Base-by-base conservation (phyloP, 371 early-diverging fungal genomes). In the Umbelopsis sp. region DNA sequence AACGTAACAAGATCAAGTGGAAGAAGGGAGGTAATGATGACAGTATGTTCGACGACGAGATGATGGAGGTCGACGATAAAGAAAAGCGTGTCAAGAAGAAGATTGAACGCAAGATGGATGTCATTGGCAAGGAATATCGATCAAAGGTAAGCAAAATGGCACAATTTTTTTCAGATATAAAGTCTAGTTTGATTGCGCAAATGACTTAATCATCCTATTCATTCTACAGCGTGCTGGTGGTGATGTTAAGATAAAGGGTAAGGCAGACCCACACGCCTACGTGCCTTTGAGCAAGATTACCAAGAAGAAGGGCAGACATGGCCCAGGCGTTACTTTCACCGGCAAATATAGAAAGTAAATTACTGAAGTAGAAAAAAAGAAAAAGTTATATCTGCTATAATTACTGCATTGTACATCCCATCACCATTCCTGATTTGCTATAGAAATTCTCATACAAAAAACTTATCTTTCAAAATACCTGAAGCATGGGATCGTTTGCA, bases 181-280 rank as follows among this genome's bases (percentile, higher is more conserved):
- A 10, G 7, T 10, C 2, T 7, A 7, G 41, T 10, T 41, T 41
- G 41, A 41, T 41, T 4, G 29, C 5, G 41, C 41, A 41, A 12
- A 7, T 41, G 41, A 41, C 12, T 41, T 1, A 29, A 41, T 41
- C 7, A 1, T 41, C 41, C 41, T 10, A 3, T 41, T 7, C 2
- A 41, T 10, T 7, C 29, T 41, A 7, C 70, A 80, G 90, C 87
- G 89, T 76, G 98, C 97, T n/a, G 81, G 87, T 41, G 98, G 98
- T 72, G 99, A 98, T 87, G 89, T 97, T 69, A 96, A 96, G 84
- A 87, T 86, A 70, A 86, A 87, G 72, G 93, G 93, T 44, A 89
- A 89, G 72, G 85, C 94, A 8, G 97, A 98, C 80, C 99, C 99
- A 46, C 96, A 87, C 75, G 95, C 96, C n/a, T 98, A 97, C 79